These are phyloP conservation scores for Saccharomyces hybrid DNA, from an alignment of 1,139 yeast species.

Conservation along the genomic window DNA sequence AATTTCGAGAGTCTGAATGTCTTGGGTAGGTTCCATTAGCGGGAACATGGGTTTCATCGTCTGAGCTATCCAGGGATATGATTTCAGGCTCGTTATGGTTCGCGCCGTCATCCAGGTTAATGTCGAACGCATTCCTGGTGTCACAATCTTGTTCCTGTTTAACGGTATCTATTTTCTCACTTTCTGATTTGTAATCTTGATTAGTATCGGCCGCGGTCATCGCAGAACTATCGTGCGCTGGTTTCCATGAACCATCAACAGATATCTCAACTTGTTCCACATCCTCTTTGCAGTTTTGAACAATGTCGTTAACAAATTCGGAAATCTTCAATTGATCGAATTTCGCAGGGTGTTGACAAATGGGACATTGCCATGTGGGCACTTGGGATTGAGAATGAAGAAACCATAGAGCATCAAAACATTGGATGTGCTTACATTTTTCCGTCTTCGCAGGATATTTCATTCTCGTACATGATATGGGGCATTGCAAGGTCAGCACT, in stretches of 20 bases:
- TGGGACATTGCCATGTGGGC: constrained; percentile 60
- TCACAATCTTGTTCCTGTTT: constrained; percentile 10
- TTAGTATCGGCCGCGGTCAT: constrained; percentile 8
- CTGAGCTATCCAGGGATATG: constrained; percentile 25
- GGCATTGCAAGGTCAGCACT: constrained; percentile 48
- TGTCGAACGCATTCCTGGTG: neutral
- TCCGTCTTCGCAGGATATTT: constrained; percentile 48
- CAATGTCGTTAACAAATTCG: constrained; percentile 47
- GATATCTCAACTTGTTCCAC: constrained; percentile 46
- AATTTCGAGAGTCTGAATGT: neutral
- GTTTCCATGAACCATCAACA: constrained; percentile 49
- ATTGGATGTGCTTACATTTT: constrained; percentile 52
- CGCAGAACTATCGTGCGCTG: constrained; percentile 19
- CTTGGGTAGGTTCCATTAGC: neutral
- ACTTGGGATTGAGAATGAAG: constrained; percentile 49
- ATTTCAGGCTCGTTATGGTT: constrained; percentile 13
- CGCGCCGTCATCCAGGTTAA: neutral
- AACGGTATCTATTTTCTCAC: constrained; percentile 7
- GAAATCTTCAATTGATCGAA: constrained; percentile 38
- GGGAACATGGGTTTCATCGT: constrained; percentile 7
- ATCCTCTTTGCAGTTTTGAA: constrained; percentile 37
- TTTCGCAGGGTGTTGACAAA: constrained; percentile 40
- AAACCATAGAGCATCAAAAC: constrained; percentile 56
- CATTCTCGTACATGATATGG: constrained; percentile 51
- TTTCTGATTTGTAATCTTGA: neutral